phyloP scores from a whole-genome alignment of 2,329 filamentous ascomycete genomes.

The Stemphylium beticola region DNA sequence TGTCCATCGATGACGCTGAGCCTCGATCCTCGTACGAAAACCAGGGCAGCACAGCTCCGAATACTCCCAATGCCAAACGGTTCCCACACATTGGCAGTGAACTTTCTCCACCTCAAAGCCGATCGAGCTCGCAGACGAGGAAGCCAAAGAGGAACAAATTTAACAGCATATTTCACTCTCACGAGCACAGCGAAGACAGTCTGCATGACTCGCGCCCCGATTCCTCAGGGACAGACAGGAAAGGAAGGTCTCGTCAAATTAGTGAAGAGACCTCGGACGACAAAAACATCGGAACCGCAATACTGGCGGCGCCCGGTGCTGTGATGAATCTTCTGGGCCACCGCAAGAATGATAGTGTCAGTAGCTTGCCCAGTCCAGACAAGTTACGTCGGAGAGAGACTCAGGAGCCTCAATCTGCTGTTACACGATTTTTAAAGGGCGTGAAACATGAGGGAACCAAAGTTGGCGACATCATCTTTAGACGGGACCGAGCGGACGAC shows the following conservation, averaged over 20 bases:
- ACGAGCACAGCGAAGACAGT: slow-evolving; percentile 43
- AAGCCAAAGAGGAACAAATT: slow-evolving; percentile 49
- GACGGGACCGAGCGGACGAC: slow-evolving; percentile 58
- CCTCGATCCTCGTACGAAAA: slow-evolving; percentile 49
- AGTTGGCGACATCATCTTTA: slow-evolving; percentile 66
- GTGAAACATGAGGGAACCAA: slow-evolving; percentile 70
- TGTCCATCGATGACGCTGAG: slow-evolving; percentile 38
- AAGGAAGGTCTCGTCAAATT: slow-evolving; percentile 33
- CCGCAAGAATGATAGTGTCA: slow-evolving; percentile 48
- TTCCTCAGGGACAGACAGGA: slow-evolving; percentile 31
- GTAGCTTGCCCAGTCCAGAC: slow-evolving; percentile 40
- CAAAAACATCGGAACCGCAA: slow-evolving; percentile 37
- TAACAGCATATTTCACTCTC: slow-evolving; percentile 51
- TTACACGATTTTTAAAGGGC: slow-evolving; percentile 79
- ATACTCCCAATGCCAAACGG: slow-evolving; percentile 43
- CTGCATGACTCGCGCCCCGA: slow-evolving; percentile 26
- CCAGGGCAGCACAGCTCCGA: slow-evolving; percentile 48
- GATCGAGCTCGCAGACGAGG: slow-evolving; percentile 35
- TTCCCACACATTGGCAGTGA: slow-evolving; percentile 44
- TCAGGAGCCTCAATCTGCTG: slow-evolving; percentile 59
- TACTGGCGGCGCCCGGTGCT: slow-evolving; percentile 40
- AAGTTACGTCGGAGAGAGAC: slow-evolving; percentile 40
- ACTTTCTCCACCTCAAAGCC: slow-evolving; percentile 47
- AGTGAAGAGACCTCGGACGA: slow-evolving; percentile 43
- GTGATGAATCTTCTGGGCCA: slow-evolving; percentile 43